phyloP scores from a whole-genome alignment of 352 stramenopile species.

The Globisporangium megalacanthum region DNA sequence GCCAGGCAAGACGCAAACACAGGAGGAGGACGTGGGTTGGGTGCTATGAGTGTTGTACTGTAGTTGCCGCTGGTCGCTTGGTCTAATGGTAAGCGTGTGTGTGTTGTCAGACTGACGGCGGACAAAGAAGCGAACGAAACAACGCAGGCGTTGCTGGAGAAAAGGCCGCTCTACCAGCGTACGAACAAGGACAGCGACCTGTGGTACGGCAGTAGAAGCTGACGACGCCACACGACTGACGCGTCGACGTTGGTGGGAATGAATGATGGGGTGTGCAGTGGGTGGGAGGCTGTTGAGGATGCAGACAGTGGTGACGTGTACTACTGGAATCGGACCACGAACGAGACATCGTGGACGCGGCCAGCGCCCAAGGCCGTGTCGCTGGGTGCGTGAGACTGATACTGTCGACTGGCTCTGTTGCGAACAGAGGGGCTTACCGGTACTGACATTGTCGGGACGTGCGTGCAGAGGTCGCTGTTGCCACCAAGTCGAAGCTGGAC shows the following conservation, averaged over 20 bases:
- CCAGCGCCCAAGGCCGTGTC: slow-evolving; percentile 40
- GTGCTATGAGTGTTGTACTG: not conserved
- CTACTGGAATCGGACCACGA: slow-evolving; percentile 72
- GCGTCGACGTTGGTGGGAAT: not conserved
- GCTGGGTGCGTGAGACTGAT: slow-evolving; percentile 28
- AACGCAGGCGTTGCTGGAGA: not conserved
- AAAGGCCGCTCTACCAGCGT: not conserved
- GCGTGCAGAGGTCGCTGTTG: slow-evolving; percentile 35
- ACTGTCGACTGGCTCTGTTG: not conserved
- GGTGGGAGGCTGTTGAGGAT: slow-evolving; percentile 61
- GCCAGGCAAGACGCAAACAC: slow-evolving; percentile 13
- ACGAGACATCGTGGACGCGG: slow-evolving; percentile 69
- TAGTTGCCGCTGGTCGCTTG: not conserved
- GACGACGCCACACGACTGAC: not conserved
- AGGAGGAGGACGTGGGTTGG: slow-evolving; percentile 1
- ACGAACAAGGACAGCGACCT: not conserved
- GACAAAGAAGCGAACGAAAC: not conserved
- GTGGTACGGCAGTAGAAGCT: too few species aligned
- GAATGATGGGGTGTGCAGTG: slow-evolving; percentile 21
- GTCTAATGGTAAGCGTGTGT: not conserved
- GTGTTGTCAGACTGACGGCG: not conserved
- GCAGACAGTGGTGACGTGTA: slow-evolving; percentile 46
- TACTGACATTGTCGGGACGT: too few species aligned
- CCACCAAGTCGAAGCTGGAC: slow-evolving; percentile 60
- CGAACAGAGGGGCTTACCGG: too few species aligned